Conservation (phyloP, 257 asterid genomes). For the Phtheirospermum japonicum region DNA sequence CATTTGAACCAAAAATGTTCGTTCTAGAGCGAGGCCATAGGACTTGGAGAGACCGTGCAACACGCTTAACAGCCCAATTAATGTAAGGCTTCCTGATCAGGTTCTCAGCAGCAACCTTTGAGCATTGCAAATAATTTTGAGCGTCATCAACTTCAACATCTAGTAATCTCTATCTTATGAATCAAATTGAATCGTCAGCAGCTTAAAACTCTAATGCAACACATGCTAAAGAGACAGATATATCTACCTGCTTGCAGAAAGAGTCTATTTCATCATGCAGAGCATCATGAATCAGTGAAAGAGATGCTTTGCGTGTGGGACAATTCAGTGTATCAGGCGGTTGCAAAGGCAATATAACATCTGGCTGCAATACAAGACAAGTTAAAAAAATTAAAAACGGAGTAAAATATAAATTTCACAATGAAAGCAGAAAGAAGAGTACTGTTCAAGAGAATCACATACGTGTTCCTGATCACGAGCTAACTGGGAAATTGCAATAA, state of each 20-base stretch:
- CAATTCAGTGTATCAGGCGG: slow-evolving; percentile 66
- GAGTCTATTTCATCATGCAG: slow-evolving; percentile 83
- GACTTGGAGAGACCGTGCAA: slow-evolving; percentile 96
- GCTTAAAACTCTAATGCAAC: slow-evolving; percentile 8
- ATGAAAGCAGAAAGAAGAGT: slow-evolving; percentile 21
- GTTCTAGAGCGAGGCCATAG: slow-evolving; percentile 99
- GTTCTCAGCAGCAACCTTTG: slow-evolving; percentile 92
- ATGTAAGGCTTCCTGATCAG: slow-evolving; percentile 79
- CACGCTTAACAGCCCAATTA: slow-evolving; percentile 99
- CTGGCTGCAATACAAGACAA: slow-evolving; percentile 66
- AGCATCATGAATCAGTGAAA: slow-evolving; percentile 56
- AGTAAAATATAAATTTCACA: slow-evolving; percentile 18
- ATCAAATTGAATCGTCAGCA: slow-evolving; percentile 17
- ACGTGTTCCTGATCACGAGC: slow-evolving; percentile 98
- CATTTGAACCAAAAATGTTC: slow-evolving; percentile 85
- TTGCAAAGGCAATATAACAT: slow-evolving; percentile 87
- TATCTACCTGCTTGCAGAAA: slow-evolving; percentile 87
- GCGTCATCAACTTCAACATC: slow-evolving; percentile 25
- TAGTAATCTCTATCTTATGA: slow-evolving; percentile 15
- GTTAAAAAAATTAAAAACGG: slow-evolving; percentile 23
- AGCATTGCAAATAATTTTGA: slow-evolving; percentile 25
- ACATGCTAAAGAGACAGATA: slow-evolving; percentile 24
- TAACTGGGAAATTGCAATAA: slow-evolving; percentile 88
- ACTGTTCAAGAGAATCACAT: slow-evolving; percentile 24
- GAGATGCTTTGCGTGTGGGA: slow-evolving; percentile 55